Evolutionary conservation across 2,329 filamentous ascomycete species (phyloP).

Genomic region (Botryotinia convoluta): DNA sequence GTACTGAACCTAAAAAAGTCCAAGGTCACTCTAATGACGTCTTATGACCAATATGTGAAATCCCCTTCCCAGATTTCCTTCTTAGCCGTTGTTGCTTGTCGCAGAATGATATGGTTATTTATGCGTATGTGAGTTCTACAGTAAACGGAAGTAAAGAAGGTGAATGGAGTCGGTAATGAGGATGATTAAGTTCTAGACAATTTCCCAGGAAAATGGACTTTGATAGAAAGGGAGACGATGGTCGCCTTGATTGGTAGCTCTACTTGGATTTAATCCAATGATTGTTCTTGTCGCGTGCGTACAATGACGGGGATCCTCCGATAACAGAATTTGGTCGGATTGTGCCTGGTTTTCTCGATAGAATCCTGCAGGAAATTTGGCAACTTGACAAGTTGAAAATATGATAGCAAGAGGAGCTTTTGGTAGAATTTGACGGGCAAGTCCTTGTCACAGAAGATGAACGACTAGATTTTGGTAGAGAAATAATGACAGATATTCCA

Average conservation of each 20-base stretch:
- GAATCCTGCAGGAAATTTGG: conserved; percentile 12
- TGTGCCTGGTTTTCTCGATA: conserved; percentile 12
- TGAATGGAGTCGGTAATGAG: conserved; percentile 1
- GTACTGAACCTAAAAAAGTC: not conserved
- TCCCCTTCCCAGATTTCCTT: not conserved
- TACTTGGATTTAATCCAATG: conserved; percentile 27
- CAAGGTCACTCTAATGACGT: not conserved
- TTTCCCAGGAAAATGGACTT: not conserved
- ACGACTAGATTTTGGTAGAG: conserved; percentile 1
- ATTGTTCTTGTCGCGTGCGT: conserved; percentile 29
- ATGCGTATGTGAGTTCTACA: not conserved
- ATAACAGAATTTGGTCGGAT: conserved; percentile 15
- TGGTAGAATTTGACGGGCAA: not conserved
- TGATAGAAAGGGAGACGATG: conserved; percentile 19
- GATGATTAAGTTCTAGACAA: conserved; percentile 7
- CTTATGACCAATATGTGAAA: not conserved
- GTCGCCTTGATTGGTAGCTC: conserved; percentile 23
- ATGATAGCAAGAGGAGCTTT: conserved; percentile 3
- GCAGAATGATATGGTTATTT: not conserved
- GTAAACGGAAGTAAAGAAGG: conserved; percentile 1
- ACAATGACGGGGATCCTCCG: conserved; percentile 23
- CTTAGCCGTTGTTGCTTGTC: not conserved
- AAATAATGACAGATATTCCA: conserved; percentile 1
- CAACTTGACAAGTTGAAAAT: not conserved
- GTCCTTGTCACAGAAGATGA: conserved; percentile 4